A percentile compares a stretch with the other conserved stretches of the same genome.
Conservation (phyloP, 306 rosid species). For the Quercus variabilis region DNA sequence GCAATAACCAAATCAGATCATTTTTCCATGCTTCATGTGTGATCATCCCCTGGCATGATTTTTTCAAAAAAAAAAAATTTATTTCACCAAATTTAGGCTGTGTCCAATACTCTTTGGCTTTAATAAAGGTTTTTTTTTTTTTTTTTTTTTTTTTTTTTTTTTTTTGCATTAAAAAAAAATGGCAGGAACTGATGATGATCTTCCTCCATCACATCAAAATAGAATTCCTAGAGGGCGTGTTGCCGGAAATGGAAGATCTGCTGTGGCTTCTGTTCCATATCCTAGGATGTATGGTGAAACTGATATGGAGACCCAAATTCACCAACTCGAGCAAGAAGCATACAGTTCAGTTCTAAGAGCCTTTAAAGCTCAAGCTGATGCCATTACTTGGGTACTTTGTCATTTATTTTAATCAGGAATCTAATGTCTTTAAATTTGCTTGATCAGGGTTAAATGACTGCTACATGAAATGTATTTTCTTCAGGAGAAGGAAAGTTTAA, state of each 20-base stretch:
- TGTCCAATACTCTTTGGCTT: not conserved
- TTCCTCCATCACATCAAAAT: constrained; percentile 80
- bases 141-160: constrained; percentile 2
- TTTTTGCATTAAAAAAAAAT: not conserved
- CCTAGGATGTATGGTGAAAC: constrained; percentile 76
- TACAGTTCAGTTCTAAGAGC: constrained; percentile 92
- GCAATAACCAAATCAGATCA: not conserved
- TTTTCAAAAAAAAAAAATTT: not conserved
- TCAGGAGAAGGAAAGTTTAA: constrained; percentile 93
- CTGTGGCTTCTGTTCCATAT: constrained; percentile 57
- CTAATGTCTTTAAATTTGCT: constrained; percentile 28
- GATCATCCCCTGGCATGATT: not conserved
- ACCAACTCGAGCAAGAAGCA: constrained; percentile 94
- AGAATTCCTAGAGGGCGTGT: constrained; percentile 73
- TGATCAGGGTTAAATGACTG: constrained; percentile 55
- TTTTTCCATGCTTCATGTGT: not conserved
- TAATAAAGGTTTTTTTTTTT: not conserved
- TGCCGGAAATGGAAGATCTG: constrained; percentile 84
- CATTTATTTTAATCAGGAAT: constrained; percentile 29
- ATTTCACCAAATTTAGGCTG: not conserved
- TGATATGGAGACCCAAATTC: constrained; percentile 90
- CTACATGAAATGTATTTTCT: constrained; percentile 47
- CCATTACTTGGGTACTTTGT: constrained; percentile 87
- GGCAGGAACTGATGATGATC: constrained; percentile 93
- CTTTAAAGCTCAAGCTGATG: constrained; percentile 98